Percentiles rank a stretch among this genome's conserved stretches.
Evolutionary conservation across 2,329 filamentous ascomycete genomes (phyloP).

Genomic region (Cladobotryum mycophilum): DNA sequence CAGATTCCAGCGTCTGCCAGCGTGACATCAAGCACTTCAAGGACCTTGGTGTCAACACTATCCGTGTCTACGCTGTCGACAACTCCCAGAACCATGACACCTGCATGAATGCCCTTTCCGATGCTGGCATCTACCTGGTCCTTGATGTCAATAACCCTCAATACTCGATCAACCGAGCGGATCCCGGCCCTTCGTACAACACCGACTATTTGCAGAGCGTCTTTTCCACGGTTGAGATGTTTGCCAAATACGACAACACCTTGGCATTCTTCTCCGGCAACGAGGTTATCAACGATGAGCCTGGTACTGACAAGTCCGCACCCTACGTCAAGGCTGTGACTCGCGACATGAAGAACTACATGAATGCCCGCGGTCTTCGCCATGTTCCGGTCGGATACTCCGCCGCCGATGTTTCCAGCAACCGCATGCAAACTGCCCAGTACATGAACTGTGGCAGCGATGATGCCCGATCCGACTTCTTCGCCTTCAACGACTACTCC

Average conservation of each 20-base stretch:
- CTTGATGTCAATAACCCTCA: constrained; percentile 85
- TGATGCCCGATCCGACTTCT: constrained; percentile 80
- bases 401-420: constrained; percentile 73
- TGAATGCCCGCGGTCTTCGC: constrained; percentile 55
- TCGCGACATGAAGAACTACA: constrained; percentile 68
- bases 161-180: constrained; percentile 77
- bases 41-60: constrained; percentile 80
- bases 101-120: constrained; percentile 76
- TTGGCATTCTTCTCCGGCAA: constrained; percentile 81
- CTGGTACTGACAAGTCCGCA: constrained; percentile 57
- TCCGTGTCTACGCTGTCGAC: constrained; percentile 90
- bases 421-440: constrained; percentile 77
- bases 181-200: constrained; percentile 81
- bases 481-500: constrained; percentile 85
- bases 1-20: constrained; percentile 62
- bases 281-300: constrained; percentile 67
- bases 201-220: constrained; percentile 74
- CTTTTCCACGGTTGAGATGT: constrained; percentile 83
- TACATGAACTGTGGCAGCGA: constrained; percentile 94
- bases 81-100: constrained; percentile 74
- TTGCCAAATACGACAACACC: constrained; percentile 77
- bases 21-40: constrained; percentile 79
- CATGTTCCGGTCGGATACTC: constrained; percentile 69
- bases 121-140: constrained; percentile 86
- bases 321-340: constrained; percentile 75